A percentile compares a stretch with the other conserved stretches of the same genome.
Conservation (phyloP, 2,329 filamentous ascomycete species). For the Ascochyta lentis region DNA sequence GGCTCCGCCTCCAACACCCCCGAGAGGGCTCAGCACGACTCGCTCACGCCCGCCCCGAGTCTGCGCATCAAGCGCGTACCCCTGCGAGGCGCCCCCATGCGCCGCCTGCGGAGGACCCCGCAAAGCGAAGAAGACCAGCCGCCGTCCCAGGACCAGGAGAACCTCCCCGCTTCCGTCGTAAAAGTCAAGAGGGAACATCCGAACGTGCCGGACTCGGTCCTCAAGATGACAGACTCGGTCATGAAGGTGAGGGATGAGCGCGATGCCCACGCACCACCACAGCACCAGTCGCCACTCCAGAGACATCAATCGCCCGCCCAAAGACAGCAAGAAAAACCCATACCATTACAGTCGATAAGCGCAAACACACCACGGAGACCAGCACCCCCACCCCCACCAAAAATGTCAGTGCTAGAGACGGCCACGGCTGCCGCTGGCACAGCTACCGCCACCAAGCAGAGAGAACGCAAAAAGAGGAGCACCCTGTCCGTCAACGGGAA, state of each 20-base stretch:
- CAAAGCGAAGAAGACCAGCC: slow-evolving; percentile 49
- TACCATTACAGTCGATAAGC: slow-evolving; percentile 60
- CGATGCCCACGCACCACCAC: slow-evolving; percentile 28
- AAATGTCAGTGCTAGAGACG: slow-evolving; percentile 95
- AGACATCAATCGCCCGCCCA: slow-evolving; percentile 40
- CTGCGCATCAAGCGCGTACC: slow-evolving; percentile 49
- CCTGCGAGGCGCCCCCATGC: slow-evolving; percentile 50
- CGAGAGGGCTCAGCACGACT: slow-evolving; percentile 38
- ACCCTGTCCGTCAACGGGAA: slow-evolving; percentile 90
- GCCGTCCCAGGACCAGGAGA: slow-evolving; percentile 79
- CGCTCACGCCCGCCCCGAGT: slow-evolving; percentile 50
- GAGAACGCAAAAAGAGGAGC: slow-evolving; percentile 76
- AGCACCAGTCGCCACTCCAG: slow-evolving; percentile 40
- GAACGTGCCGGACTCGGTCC: slow-evolving; percentile 26
- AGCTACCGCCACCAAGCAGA: slow-evolving; percentile 70
- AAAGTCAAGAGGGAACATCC: slow-evolving; percentile 31
- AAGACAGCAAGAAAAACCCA: slow-evolving; percentile 51
- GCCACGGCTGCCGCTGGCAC: slow-evolving; percentile 85
- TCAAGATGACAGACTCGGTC: slow-evolving; percentile 34
- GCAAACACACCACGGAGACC: slow-evolving; percentile 78
- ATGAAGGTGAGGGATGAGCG: slow-evolving; percentile 44
- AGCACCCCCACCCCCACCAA: slow-evolving; percentile 82
- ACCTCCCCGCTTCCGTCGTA: slow-evolving; percentile 61
- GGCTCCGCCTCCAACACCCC: slow-evolving; percentile 47
- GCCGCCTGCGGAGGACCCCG: slow-evolving; percentile 47